Conservation (phyloP, 331 rosid genomes). For the Rhamnella rubrinervis region DNA sequence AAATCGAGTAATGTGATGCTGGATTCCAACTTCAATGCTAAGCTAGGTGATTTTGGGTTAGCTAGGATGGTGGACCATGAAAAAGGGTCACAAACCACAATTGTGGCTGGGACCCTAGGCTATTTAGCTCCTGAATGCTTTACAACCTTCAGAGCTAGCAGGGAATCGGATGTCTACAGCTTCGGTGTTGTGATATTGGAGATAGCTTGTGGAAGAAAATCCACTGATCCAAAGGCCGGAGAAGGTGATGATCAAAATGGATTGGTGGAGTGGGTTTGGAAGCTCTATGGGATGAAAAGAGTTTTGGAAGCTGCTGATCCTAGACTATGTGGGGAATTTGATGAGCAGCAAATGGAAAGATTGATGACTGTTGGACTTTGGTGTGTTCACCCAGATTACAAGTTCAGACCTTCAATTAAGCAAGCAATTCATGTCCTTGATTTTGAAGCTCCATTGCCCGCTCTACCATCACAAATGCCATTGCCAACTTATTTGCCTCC, state of each 20-base stretch:
- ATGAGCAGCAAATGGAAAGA: constrained; percentile 25
- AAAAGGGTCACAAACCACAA: constrained; percentile 42
- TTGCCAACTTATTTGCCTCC: constrained; percentile 22
- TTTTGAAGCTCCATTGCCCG: constrained; percentile 40
- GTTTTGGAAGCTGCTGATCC: constrained; percentile 34
- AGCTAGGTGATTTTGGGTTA: constrained; percentile 61
- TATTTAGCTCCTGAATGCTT: constrained; percentile 53
- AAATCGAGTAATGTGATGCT: constrained; percentile 62
- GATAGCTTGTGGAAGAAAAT: constrained; percentile 49
- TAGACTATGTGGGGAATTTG: constrained; percentile 33
- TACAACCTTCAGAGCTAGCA: constrained; percentile 37
- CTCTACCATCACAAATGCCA: constrained; percentile 38
- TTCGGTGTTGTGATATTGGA: constrained; percentile 49
- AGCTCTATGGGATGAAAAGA: constrained; percentile 38
- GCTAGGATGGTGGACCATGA: constrained; percentile 55
- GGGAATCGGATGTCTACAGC: constrained; percentile 47
- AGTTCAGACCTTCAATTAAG: constrained; percentile 41
- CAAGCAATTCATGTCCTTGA: constrained; percentile 46
- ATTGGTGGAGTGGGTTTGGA: constrained; percentile 57
- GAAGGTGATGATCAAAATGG: constrained; percentile 18
- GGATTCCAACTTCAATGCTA: constrained; percentile 49
- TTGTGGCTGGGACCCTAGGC: constrained; percentile 44
- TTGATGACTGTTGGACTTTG: constrained; percentile 49
- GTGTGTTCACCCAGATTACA: constrained; percentile 54
- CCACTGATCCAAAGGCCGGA: constrained; percentile 12